A percentile compares a stretch with the other conserved stretches of the same genome.
Evolutionary conservation across 1,139 yeast genomes (phyloP).

Genomic region (Geotrichum klebahnii): DNA sequence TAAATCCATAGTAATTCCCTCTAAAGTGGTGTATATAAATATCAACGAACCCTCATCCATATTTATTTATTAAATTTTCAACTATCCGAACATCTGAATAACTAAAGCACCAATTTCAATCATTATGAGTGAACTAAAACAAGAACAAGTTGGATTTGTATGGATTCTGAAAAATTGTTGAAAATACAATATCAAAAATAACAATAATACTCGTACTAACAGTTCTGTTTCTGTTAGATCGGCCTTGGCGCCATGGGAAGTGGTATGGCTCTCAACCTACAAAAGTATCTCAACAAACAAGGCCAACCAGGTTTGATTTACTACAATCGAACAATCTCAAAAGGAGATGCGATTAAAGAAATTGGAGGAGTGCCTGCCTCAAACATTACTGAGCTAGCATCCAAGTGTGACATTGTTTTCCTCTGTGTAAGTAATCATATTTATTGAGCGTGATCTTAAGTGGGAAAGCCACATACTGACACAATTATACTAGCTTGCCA

Average conservation of each 20-base stretch:
- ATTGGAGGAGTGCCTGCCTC: conserved; percentile 25
- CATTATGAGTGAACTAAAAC: background rate
- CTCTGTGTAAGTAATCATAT: conserved; percentile 18
- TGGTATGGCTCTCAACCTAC: conserved; percentile 27
- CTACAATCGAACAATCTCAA: conserved; percentile 27
- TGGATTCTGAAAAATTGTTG: background rate
- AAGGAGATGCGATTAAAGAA: conserved; percentile 25
- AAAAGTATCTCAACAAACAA: conserved; percentile 21
- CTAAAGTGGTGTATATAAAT: no score
- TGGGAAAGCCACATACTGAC: background rate
- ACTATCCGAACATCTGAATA: no score
- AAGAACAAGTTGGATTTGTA: conserved; percentile 10
- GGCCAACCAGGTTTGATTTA: conserved; percentile 22
- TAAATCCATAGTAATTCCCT: no score
- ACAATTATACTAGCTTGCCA: conserved; percentile 21
- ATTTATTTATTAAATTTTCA: no score
- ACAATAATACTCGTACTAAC: background rate
- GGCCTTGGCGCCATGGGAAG: conserved; percentile 32
- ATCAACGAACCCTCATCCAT: no score
- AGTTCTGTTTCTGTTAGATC: conserved; percentile 18
- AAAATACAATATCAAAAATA: no score
- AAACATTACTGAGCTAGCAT: conserved; percentile 22
- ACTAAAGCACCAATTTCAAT: background rate
- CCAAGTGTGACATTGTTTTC: conserved; percentile 24
- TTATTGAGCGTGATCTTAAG: background rate